Base-by-base conservation (phyloP, 108 stramenopile genomes). In the Pseudonitzschia multiseries region DNA sequence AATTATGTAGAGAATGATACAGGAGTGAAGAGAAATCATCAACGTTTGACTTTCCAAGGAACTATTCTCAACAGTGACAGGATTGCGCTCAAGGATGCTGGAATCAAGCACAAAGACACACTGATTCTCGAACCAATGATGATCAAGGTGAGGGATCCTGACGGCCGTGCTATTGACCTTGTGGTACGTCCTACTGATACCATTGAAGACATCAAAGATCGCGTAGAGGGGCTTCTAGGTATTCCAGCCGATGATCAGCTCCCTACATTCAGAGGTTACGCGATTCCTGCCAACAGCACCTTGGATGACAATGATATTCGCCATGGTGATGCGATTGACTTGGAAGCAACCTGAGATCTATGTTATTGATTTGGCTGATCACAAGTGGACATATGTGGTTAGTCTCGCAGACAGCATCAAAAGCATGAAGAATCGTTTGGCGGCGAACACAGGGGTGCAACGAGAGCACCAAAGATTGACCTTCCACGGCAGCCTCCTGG, bases 311-410 rank as follows among this genome's bases (percentile, higher is more conserved):
- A 57, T 31, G 65, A 57, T 36, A 71, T 78, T 46, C 57, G 65
- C 14, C 77, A 78, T 44, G 77, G 70, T 26, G 70, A 71, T 57
- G 71, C 36, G 13, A 32, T 78, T 26, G 32, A 64, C 43, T 46
- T 78, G 77, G 54, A 70, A 64, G 68, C 57, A 57, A 80, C 75
- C n/a, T 74, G 54, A 75, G 46, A 80, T 80, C 36, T 64, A 57
- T 32, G 74, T 80, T 8, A 64, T 36, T 36, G 36, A 36, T 36
- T 36, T 56, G 24, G 6, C 54, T 56, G 54, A 27, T 27, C 24
- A 26, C 54, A 56, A 56, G 6, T 27, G 24, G 24, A 27, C 54
- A 2, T 27, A 78, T 13, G 77, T 70, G 22, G 73, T 64, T 12
- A 57, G 65, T 5, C 52, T 28, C 22, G 14, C 29, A 27, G 57